Evolutionary conservation across 2,329 filamentous ascomycete genomes (phyloP).

Genomic region (Penicillium occitanis): DNA sequence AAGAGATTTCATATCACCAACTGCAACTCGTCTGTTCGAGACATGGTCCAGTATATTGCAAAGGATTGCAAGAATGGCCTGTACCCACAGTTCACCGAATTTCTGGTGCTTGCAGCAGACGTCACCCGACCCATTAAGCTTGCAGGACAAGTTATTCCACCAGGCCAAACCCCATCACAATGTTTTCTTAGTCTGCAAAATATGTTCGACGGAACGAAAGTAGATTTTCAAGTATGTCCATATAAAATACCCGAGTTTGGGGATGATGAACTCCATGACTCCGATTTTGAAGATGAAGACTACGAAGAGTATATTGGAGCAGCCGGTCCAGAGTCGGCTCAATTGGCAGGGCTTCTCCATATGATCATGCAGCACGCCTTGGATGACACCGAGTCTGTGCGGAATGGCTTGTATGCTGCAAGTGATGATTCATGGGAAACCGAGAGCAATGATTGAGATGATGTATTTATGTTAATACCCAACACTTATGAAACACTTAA

Average conservation of each 20-base stretch:
- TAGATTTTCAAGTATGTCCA: slow-evolving; percentile 9
- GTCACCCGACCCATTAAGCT: slow-evolving; percentile 24
- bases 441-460: background rate
- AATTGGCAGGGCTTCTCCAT: background rate
- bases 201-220: slow-evolving; percentile 23
- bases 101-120: slow-evolving; percentile 25
- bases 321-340: background rate
- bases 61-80: slow-evolving; percentile 24
- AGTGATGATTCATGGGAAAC: background rate
- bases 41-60: slow-evolving; percentile 25
- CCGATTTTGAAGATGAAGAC: background rate
- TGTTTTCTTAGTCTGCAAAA: slow-evolving; percentile 22
- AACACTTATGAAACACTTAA: background rate
- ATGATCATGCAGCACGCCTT: background rate
- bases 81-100: slow-evolving; percentile 24
- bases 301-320: background rate
- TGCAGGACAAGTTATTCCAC: slow-evolving; percentile 23
- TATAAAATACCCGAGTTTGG: background rate
- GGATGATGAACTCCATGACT: background rate
- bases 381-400: background rate
- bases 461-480: background rate
- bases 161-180: slow-evolving; percentile 23
- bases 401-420: no score
- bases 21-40: slow-evolving; percentile 27
- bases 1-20: slow-evolving; percentile 25